A percentile compares a stretch with the other conserved stretches of the same genome.
phyloP scores from a whole-genome alignment of 2,329 filamentous ascomycete species.

The Didymella arachidicola region DNA sequence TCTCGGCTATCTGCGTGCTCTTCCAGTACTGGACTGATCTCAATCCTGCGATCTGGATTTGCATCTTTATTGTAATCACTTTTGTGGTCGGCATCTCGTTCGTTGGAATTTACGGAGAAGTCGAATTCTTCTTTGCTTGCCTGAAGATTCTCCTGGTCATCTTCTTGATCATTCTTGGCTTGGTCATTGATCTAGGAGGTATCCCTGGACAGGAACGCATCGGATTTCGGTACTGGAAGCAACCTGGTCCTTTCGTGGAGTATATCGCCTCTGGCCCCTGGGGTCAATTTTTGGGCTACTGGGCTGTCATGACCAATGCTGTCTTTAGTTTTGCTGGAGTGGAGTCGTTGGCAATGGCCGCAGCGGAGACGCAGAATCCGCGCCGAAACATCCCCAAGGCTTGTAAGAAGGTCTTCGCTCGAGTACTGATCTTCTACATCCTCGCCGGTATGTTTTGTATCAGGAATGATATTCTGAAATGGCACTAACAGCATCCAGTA shows the following conservation, averaged over 20 bases:
- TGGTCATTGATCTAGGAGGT: conserved; percentile 43
- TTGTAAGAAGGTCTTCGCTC: conserved; percentile 60
- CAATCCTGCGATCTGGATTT: conserved; percentile 47
- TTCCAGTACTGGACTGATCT: conserved; percentile 42
- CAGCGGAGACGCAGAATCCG: conserved; percentile 43
- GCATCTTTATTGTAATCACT: conserved; percentile 43
- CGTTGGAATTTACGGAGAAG: conserved; percentile 49
- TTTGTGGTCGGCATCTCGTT: conserved; percentile 45
- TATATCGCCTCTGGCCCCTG: conserved; percentile 60
- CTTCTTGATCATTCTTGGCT: conserved; percentile 38
- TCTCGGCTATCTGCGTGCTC: conserved; percentile 38
- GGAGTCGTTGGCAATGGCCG: conserved; percentile 41
- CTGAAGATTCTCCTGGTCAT: conserved; percentile 53
- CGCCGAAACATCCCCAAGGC: conserved; percentile 59
- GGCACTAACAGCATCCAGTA: conserved; percentile 35
- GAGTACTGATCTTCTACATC: conserved; percentile 63
- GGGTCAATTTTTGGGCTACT: conserved; percentile 70
- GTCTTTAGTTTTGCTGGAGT: conserved; percentile 41
- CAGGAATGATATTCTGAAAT: neutral
- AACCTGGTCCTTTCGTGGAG: conserved; percentile 63
- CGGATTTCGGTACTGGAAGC: conserved; percentile 73
- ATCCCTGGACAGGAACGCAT: conserved; percentile 37
- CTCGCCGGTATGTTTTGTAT: conserved; percentile 33
- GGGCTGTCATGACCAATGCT: conserved; percentile 61
- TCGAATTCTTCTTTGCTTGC: conserved; percentile 59